Conservation (phyloP, 2,329 filamentous ascomycete genomes). For the Trichoderma oligosporum region DNA sequence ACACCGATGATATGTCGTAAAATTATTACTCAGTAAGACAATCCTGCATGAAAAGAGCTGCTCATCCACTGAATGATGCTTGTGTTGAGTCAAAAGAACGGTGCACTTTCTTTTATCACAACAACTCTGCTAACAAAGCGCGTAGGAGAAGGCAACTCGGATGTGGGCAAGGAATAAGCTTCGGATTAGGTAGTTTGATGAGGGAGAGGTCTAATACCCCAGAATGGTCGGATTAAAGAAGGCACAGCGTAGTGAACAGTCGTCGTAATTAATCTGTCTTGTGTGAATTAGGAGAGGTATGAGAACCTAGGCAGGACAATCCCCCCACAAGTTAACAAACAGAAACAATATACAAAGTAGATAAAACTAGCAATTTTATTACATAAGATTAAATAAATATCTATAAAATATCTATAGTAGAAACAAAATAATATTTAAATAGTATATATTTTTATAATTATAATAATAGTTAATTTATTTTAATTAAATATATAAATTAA, state of each 20-base stretch:
- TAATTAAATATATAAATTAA: neutral
- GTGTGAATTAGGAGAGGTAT: conserved; percentile 14
- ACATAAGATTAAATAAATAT: neutral
- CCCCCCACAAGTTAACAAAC: conserved; percentile 6
- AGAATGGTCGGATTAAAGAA: neutral
- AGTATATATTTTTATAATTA: neutral
- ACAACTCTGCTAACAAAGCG: neutral
- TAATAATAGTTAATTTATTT: neutral
- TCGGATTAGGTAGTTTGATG: neutral
- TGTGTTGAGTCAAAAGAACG: neutral
- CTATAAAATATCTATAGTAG: neutral
- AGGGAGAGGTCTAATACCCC: neutral
- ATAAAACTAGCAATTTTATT: neutral
- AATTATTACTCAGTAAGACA: neutral
- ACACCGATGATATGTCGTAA: neutral
- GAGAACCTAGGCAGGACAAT: neutral
- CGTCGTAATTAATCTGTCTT: conserved; percentile 10
- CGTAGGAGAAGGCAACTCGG: neutral
- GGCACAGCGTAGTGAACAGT: neutral
- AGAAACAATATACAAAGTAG: no score
- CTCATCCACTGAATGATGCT: neutral
- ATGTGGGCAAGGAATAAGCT: neutral
- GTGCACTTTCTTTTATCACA: neutral
- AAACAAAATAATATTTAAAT: no score
- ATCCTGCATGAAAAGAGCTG: neutral